phyloP scores from a whole-genome alignment of 805 yeast genomes.

The Ogataea ganodermae region DNA sequence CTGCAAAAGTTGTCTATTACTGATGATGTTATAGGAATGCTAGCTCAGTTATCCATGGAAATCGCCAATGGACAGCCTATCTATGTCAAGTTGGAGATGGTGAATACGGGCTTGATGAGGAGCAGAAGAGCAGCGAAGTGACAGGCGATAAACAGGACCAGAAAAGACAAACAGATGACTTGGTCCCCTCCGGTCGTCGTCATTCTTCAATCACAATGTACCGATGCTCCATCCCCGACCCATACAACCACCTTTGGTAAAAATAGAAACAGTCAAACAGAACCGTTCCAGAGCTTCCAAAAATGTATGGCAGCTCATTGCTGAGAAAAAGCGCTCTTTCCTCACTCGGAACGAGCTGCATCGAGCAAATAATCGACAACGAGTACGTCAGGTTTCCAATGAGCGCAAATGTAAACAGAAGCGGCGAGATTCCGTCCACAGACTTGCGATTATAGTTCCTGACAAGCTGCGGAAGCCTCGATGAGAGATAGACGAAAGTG shows the following conservation, averaged over 20 bases:
- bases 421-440: conserved; percentile 82
- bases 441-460: conserved; percentile 79
- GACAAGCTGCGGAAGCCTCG: conserved; percentile 81
- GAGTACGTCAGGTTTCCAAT: conserved; percentile 79
- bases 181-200: conserved; percentile 1
- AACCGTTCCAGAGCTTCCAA: conserved; percentile 87
- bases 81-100: too few relatives aligned
- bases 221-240: conserved; percentile 14
- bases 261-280: conserved; percentile 72
- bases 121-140: too few relatives aligned
- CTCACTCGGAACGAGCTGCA: conserved; percentile 46
- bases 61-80: too few relatives aligned
- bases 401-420: conserved; percentile 76
- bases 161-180: too few relatives aligned
- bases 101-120: too few relatives aligned
- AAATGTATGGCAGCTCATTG: conserved; percentile 76
- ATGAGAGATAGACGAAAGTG: conserved; percentile 69
- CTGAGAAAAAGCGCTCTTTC: conserved; percentile 50
- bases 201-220: conserved; percentile 19
- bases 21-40: too few relatives aligned
- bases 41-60: too few relatives aligned
- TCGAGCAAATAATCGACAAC: conserved; percentile 66
- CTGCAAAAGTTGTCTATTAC: too few relatives aligned
- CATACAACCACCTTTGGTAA: conserved; percentile 53
- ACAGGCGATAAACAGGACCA: too few relatives aligned